Base-by-base conservation (phyloP, 2,329 filamentous ascomycete genomes). In the Diaporthe citri region DNA sequence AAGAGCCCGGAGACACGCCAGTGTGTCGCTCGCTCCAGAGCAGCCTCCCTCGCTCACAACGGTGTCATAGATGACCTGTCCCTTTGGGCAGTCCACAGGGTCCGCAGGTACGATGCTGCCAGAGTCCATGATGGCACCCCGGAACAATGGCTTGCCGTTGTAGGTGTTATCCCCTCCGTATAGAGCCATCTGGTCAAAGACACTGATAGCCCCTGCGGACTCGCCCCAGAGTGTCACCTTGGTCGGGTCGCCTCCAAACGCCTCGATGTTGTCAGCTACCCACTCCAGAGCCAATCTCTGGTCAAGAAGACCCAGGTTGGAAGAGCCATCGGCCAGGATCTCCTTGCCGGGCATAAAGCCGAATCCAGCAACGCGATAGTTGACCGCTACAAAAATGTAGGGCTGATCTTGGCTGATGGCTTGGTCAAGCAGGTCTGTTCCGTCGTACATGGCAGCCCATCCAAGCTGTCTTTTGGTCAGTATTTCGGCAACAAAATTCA, bases 201-300 rank as follows among this genome's bases (percentile, higher is more conserved):
- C 93, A 0, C 93, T 95, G 76, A 95, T 95, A 20, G 91, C 85
- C 0, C 93, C 92, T 0, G 93, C 92, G 2, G 89, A 92, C 80
- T 96, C 92, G 36, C 94, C 94, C 92, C 92, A 95, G 75, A 96
- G 92, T 0, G 93, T 96, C 8, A 96, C 93, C 81, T 93, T 93
- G n/a, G 87, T 86, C 0, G 93, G 92, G 80, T 96, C 94, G 20
- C 95, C 95, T 13, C 95, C 95, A 80, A 97, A 97, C 0, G 90
- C 87, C 1, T 85, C 91, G 74, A 96, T 95, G 78, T 96, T 95
- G 78, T 95, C 93, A 10, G 93, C 91, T 1, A 94, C 90, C 94
- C 94, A 96, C 80, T 95, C 84, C 9, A 96, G 86, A 0, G 90
- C 94, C 77, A 93, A 87, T 46, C 93, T 88, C 79, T 96, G 93